These are phyloP conservation scores for Pichia deserticola DNA, from an alignment of 805 yeast genomes.

Conservation along the genomic window DNA sequence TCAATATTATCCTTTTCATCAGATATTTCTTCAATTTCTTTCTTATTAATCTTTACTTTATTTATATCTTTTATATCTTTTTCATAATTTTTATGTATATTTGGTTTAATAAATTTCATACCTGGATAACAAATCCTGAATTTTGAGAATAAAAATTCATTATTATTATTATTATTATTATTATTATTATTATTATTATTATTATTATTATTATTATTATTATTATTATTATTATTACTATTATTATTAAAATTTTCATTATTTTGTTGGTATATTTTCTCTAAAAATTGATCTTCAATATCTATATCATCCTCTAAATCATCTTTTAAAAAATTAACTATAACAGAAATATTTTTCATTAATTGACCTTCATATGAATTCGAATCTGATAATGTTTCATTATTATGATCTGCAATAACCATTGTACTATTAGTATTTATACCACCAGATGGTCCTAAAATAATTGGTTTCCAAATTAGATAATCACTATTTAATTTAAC, in stretches of 20 bases:
- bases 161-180: not conserved
- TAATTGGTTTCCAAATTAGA: slow-evolving; percentile 73
- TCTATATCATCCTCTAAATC: slow-evolving; percentile 59
- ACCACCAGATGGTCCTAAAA: slow-evolving; percentile 84
- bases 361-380: slow-evolving; percentile 19
- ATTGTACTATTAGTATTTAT: slow-evolving; percentile 53
- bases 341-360: slow-evolving; percentile 46
- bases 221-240: not conserved
- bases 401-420: slow-evolving; percentile 23
- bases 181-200: not conserved
- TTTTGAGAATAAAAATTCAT: not conserved
- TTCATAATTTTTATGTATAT: slow-evolving; percentile 5
- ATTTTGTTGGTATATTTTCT: slow-evolving; percentile 33
- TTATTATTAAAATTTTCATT: slow-evolving; percentile 2
- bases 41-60: not conserved
- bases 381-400: slow-evolving; percentile 8
- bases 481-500: slow-evolving; percentile 42
- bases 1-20: not conserved
- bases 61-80: not conserved
- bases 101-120: slow-evolving; percentile 6
- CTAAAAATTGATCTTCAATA: slow-evolving; percentile 48
- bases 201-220: not conserved
- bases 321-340: slow-evolving; percentile 56
- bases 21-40: slow-evolving; percentile 2
- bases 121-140: slow-evolving; percentile 21